Evolutionary conservation across 768 basidiomycete species (phyloP).

Genomic region (Mycena latifolia): DNA sequence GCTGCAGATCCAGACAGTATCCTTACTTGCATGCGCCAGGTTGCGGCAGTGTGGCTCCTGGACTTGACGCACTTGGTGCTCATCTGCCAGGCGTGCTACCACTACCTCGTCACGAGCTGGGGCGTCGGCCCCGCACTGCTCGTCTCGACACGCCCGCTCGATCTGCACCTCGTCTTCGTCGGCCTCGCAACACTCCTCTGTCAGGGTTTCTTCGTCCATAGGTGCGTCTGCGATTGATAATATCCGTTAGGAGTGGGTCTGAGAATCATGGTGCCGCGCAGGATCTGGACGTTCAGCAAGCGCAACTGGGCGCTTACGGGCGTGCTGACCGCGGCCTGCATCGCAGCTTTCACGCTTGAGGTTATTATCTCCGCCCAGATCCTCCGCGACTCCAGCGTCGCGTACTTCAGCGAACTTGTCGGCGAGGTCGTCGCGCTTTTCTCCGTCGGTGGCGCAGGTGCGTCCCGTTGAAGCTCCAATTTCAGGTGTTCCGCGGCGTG

Average conservation of each 20-base stretch:
- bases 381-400: constrained; percentile 6
- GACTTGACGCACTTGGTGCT: constrained; percentile 31
- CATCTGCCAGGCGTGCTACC: constrained; percentile 30
- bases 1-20: neutral
- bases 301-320: constrained; percentile 16
- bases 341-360: constrained; percentile 11
- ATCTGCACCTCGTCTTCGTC: constrained; percentile 31
- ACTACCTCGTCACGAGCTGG: constrained; percentile 32
- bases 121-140: constrained; percentile 20
- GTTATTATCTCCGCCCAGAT: constrained; percentile 13
- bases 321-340: constrained; percentile 6
- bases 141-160: constrained; percentile 6
- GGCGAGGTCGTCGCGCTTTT: constrained; percentile 21
- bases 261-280: neutral
- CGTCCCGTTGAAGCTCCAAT: too few species aligned
- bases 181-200: constrained; percentile 24
- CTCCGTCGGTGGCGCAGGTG: constrained; percentile 16
- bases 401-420: constrained; percentile 8
- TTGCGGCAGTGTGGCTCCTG: constrained; percentile 28
- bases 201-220: constrained; percentile 30
- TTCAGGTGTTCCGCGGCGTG: neutral
- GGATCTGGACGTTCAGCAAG: constrained; percentile 31
- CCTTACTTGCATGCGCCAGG: neutral
- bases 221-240: too few species aligned
- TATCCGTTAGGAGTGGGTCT: too few species aligned